Base-by-base conservation (phyloP, 2,329 filamentous ascomycete species). In the Penicillium sp. region DNA sequence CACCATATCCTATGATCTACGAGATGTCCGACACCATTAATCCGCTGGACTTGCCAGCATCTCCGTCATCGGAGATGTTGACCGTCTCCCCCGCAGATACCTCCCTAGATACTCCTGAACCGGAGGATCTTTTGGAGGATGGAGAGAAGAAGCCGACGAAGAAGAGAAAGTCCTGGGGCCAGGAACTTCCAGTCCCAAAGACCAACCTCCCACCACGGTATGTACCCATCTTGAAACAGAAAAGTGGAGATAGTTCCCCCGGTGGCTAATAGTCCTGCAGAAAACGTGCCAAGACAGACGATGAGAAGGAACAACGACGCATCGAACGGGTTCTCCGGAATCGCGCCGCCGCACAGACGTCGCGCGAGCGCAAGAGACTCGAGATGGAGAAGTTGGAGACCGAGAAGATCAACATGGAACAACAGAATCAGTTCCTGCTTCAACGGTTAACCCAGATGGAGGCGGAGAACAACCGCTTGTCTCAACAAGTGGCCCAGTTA, bases 91-190 rank as follows among this genome's bases (percentile, higher is more conserved):
- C 75, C 21, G 70, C 74, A 25, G 75, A 75, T 52, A 77, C 75
- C 14, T 76, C 74, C 10, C 58, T 77, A 21, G 63, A 73, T 4
- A 57, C 66, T 3, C 62, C 70, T 2, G 66, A 69, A 21, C 57
- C 63, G 2, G 69, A 56, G 53, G 51, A 50, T 39, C 58, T 61
- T 9, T 55, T 62, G 64, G 26, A 62, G 39, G 37, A 71, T 65
- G 60, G 88, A 47, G 75, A 77, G 59, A 91, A 90, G 83, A 95
- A 91, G 80, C 83, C 85, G 1, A 79, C 83, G 35, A 97, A 97
- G 86, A 97, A 97, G 86, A 85, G 95, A 70, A 99, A 98, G 80
- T 98, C 95, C 49, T 99, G 95, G 95, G 95, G 95, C 50, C 95
- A 99, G 77, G 91, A 96, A 74, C 87, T 98, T 42, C 95, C 95